Evolutionary conservation across 1,284 basidiomycete genomes (phyloP).

Genomic region (Trametes pubescens): DNA sequence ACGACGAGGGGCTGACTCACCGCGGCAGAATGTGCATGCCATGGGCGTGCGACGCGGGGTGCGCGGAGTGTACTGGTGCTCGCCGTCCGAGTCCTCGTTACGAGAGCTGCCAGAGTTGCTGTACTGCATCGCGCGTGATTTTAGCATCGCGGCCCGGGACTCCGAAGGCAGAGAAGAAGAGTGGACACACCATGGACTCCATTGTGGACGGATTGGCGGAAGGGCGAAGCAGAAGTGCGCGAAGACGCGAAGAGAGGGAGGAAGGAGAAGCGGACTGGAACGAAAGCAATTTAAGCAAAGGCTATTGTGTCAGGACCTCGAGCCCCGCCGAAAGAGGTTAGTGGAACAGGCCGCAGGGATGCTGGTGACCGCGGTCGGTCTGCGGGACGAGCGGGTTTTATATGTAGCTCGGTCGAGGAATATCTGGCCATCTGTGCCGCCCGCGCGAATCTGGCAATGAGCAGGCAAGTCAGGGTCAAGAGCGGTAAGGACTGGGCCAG

Average conservation of each 20-base stretch:
- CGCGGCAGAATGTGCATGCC: slow-evolving; percentile 45
- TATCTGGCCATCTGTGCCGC: slow-evolving; percentile 17
- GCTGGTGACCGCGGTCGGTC: slow-evolving; percentile 15
- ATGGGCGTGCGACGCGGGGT: slow-evolving; percentile 44
- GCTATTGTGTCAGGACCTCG: slow-evolving; percentile 21
- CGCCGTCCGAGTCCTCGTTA: slow-evolving; percentile 41
- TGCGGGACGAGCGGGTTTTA: slow-evolving; percentile 17
- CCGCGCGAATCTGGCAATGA: slow-evolving; percentile 22
- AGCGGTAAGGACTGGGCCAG: slow-evolving; percentile 18
- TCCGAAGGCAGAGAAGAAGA: no score
- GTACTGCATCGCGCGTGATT: slow-evolving; percentile 15
- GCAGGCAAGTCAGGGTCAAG: slow-evolving; percentile 21
- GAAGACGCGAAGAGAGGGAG: slow-evolving; percentile 20
- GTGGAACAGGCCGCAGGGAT: slow-evolving; percentile 22
- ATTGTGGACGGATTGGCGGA: slow-evolving; percentile 18
- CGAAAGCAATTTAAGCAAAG: slow-evolving; percentile 7
- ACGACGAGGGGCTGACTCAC: slow-evolving; percentile 25
- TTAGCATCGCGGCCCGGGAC: background rate
- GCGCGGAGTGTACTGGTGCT: slow-evolving; percentile 39
- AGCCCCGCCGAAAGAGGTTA: slow-evolving; percentile 25
- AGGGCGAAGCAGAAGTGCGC: slow-evolving; percentile 14
- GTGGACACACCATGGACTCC: slow-evolving; percentile 23
- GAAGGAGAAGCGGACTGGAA: slow-evolving; percentile 7
- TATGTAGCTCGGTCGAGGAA: slow-evolving; percentile 16
- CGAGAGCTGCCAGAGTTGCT: slow-evolving; percentile 25